Base-by-base conservation (phyloP, 1,284 basidiomycete genomes). In the Vanrija sp. region DNA sequence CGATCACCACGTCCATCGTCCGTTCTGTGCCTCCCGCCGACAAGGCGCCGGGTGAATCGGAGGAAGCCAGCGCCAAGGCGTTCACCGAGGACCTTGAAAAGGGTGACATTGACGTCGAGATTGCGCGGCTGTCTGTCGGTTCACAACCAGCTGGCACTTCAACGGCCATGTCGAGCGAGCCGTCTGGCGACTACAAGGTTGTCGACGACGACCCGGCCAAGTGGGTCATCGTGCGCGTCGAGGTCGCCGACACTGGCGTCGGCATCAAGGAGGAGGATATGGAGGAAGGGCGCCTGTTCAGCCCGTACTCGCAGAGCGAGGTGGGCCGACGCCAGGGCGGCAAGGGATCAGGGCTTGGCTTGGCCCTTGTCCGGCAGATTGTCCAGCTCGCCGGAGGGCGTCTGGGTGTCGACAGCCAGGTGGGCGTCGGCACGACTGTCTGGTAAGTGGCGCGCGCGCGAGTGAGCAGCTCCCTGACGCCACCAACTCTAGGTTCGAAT, bases 341-440 rank as follows among this genome's bases (percentile, higher is more conserved):
- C 8, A 92, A 92, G 76, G 89, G 89, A 3, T 90, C 88, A 0
- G 89, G 89, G 4, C 77, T 92, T 18, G 90, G 90, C 14, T 72
- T 94, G 18, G 89, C 89, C 2, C 81, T 94, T 15, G 89, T 93
- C 18, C 81, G 89, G 36, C 88, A 90, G 67, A 93, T 94, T 54
- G 88, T 94, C 59, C 88, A 87, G 71, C 78, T 90, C 36, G 85
- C 82, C 50, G 85, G 87, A 15, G 91, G 90, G 7, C 81, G 88
- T 23, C 77, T 92, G 9, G 88, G 89, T 50, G 78, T 79, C 6
- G 71, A 76, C 24, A 70, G 66, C 18, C 64, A 75, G 49, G 61
- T 65, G 20, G 54, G 47, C 31, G 64, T 75, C 43, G 74, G 78
- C 6, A 65, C 61, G 5, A 68, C 68, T 53, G 73, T 75, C 61